Percentiles rank a stretch among this genome's conserved stretches.
phyloP scores from a whole-genome alignment of 2,329 filamentous ascomycete genomes.

The Aureobasidium sp. region DNA sequence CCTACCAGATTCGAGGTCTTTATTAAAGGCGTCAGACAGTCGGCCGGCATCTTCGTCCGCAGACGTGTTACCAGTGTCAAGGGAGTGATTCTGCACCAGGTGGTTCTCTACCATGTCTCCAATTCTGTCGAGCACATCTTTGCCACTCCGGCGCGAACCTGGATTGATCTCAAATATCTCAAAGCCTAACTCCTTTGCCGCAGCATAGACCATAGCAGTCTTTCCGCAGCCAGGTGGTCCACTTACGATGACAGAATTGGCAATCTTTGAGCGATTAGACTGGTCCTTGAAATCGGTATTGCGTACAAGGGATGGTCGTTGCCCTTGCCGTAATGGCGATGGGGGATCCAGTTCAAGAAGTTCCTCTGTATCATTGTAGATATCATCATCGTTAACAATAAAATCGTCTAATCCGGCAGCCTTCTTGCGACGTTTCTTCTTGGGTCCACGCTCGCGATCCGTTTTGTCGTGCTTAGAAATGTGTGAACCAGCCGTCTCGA shows the following conservation, averaged over 20 bases:
- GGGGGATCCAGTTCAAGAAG: constrained; percentile 50
- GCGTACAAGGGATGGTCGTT: constrained; percentile 18
- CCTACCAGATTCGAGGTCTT: constrained; percentile 57
- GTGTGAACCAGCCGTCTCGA: constrained; percentile 49
- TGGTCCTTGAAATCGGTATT: constrained; percentile 16
- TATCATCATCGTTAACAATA: constrained; percentile 68
- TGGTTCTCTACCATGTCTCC: constrained; percentile 98
- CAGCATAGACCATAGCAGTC: constrained; percentile 83
- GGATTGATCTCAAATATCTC: constrained; percentile 94
- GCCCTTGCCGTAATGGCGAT: neutral
- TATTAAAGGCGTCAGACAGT: constrained; percentile 39
- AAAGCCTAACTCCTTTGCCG: constrained; percentile 83
- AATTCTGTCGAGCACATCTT: constrained; percentile 82
- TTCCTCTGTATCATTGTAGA: constrained; percentile 50
- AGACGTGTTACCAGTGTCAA: constrained; percentile 18
- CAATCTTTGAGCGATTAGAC: constrained; percentile 34
- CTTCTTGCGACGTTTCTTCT: constrained; percentile 58
- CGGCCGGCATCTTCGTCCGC: constrained; percentile 29
- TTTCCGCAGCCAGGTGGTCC: constrained; percentile 88
- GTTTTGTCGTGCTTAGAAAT: neutral
- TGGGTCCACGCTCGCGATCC: constrained; percentile 24
- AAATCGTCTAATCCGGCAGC: constrained; percentile 69
- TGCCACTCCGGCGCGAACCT: constrained; percentile 72
- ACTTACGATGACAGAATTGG: constrained; percentile 78
- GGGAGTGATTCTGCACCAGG: constrained; percentile 54